Conservation (phyloP, 257 asterid genomes). For the Ophiorrhiza pumila region DNA sequence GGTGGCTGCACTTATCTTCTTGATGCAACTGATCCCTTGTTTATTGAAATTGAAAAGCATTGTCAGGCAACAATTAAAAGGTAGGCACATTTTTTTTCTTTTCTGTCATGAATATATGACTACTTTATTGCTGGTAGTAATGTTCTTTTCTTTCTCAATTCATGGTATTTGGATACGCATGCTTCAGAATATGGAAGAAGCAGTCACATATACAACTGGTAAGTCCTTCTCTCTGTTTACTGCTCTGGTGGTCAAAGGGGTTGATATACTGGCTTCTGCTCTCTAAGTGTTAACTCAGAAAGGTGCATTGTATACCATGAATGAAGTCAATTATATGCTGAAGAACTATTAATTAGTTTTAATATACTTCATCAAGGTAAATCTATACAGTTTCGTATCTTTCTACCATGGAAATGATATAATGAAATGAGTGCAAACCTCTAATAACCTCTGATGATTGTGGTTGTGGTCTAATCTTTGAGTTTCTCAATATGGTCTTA, state of each 20-base stretch:
- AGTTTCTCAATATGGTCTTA: background rate
- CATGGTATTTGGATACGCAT: conserved; percentile 7
- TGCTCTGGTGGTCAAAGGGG: background rate
- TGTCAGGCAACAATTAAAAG: conserved; percentile 59
- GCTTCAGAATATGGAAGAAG: conserved; percentile 73
- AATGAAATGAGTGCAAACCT: background rate
- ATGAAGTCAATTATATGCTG: background rate
- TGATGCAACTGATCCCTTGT: conserved; percentile 87
- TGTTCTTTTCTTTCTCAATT: background rate
- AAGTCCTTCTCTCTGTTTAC: conserved; percentile 24
- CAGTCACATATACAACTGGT: conserved; percentile 81
- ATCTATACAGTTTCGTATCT: background rate
- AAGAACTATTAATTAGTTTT: background rate
- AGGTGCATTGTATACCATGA: background rate
- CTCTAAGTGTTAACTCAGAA: background rate
- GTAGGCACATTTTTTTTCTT: conserved; percentile 28
- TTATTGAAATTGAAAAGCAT: conserved; percentile 66
- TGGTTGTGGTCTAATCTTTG: background rate
- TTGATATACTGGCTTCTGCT: background rate
- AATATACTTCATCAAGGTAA: background rate
- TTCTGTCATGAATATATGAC: background rate
- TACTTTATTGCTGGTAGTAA: background rate
- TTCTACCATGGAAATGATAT: background rate
- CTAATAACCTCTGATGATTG: background rate
- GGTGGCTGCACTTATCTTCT: conserved; percentile 94